Conservation (phyloP, 306 rosid species). For the Begonia loranthoides region DNA sequence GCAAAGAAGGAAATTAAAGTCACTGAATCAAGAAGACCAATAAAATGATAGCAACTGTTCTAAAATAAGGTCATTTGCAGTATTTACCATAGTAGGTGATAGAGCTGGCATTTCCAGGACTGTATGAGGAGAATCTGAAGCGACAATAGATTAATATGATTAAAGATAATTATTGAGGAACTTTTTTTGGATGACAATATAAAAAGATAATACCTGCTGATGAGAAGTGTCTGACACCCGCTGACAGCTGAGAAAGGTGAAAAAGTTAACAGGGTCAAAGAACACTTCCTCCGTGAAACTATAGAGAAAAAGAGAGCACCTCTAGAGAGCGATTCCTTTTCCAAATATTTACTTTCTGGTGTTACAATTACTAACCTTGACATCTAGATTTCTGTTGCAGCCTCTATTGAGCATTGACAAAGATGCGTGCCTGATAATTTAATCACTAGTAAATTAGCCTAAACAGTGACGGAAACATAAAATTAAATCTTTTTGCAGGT, state of each 20-base stretch:
- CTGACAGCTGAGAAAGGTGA: constrained; percentile 32
- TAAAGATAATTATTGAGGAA: constrained; percentile 4
- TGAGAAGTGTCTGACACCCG: constrained; percentile 56
- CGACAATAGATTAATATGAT: constrained; percentile 7
- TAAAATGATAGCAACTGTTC: constrained; percentile 6
- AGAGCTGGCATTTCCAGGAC: constrained; percentile 88
- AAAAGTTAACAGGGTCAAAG: constrained; percentile 15
- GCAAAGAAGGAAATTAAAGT: constrained; percentile 15
- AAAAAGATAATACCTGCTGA: constrained; percentile 43
- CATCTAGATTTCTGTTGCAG: constrained; percentile 24
- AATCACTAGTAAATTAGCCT: constrained; percentile 21
- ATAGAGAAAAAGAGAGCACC: not conserved
- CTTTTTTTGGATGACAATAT: not conserved
- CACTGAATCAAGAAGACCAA: constrained; percentile 13
- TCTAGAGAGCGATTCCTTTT: constrained; percentile 1
- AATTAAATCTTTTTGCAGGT: not conserved
- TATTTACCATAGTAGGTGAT: constrained; percentile 95
- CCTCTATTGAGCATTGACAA: constrained; percentile 31
- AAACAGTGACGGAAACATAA: constrained; percentile 1
- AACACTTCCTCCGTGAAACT: constrained; percentile 6
- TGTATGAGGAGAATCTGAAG: constrained; percentile 49
- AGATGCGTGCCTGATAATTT: constrained; percentile 50
- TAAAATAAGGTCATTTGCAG: not conserved
- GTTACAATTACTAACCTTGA: constrained; percentile 49
- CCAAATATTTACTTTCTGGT: constrained; percentile 8